Conservation (phyloP, 2,329 filamentous ascomycete species). For the Colletotrichum endophyticum region DNA sequence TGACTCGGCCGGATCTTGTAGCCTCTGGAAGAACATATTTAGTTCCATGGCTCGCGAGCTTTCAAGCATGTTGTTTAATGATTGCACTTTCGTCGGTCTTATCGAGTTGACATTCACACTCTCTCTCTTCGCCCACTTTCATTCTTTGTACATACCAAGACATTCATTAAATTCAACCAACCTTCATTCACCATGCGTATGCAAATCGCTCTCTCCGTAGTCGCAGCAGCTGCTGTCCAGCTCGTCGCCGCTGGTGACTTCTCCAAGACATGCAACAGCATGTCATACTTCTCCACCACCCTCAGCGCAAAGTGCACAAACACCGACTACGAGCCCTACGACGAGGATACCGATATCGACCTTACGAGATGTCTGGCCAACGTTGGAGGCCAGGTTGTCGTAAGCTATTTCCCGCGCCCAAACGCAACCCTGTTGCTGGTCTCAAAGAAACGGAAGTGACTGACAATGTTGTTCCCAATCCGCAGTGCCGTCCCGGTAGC, state of each 20-base stretch:
- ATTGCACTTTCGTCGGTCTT: neutral
- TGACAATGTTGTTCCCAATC: neutral
- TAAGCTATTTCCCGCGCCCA: neutral
- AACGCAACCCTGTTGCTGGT: fast-evolving
- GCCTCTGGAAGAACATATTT: neutral
- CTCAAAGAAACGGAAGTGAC: fast-evolving
- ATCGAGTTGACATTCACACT: neutral
- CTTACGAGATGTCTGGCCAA: neutral
- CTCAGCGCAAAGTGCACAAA: neutral
- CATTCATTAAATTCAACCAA: neutral
- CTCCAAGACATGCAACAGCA: neutral
- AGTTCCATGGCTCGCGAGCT: neutral
- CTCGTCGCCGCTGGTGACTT: neutral
- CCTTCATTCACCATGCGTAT: neutral
- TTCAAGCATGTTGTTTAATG: fast-evolving
- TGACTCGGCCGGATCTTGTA: neutral
- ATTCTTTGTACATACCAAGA: neutral
- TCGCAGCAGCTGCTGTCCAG: neutral
- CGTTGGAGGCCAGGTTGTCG: neutral
- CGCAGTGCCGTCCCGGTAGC: neutral
- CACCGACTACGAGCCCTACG: neutral
- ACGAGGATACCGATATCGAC: neutral
- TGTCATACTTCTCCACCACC: neutral
- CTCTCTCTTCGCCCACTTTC: neutral
- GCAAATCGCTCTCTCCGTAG: neutral